Percentiles rank a stretch among this genome's conserved stretches.
These are phyloP conservation scores for Wickerhamiella dianesei DNA, from an alignment of 805 yeast genomes.

Conservation along the genomic window DNA sequence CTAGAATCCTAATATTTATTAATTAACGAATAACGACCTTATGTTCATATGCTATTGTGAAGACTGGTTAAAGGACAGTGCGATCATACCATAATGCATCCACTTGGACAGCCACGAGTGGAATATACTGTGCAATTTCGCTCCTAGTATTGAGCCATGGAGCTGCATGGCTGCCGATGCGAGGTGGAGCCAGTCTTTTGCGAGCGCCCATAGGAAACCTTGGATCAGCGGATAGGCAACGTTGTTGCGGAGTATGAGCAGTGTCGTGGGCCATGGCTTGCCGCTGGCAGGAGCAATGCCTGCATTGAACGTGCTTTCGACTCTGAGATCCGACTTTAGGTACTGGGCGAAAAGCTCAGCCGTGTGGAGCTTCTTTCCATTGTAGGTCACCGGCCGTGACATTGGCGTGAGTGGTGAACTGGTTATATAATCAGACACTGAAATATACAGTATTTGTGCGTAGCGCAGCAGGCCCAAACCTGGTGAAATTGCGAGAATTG, in stretches of 20 bases:
- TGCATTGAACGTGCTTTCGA: conserved; percentile 22
- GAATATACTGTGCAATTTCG: not conserved
- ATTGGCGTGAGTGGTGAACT: not conserved
- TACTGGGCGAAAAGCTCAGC: not conserved
- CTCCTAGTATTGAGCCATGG: conserved; percentile 12
- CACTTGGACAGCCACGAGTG: conserved; percentile 8
- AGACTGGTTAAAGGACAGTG: not conserved
- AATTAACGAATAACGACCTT: not conserved
- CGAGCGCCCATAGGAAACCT: conserved; percentile 26
- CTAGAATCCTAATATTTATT: not conserved
- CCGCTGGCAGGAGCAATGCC: conserved; percentile 24
- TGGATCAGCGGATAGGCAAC: conserved; percentile 24
- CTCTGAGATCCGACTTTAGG: conserved; percentile 19
- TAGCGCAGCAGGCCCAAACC: too few relatives aligned
- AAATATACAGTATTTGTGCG: not conserved
- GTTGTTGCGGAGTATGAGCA: conserved; percentile 24
- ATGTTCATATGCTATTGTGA: not conserved
- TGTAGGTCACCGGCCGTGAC: not conserved
- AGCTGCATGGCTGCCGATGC: not conserved
- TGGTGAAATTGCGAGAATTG: too few relatives aligned
- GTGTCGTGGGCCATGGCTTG: conserved; percentile 15
- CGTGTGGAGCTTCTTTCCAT: not conserved
- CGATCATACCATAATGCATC: conserved; percentile 1
- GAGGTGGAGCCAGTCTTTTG: conserved; percentile 16
- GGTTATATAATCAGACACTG: not conserved